Evolutionary conservation across 306 rosid species (phyloP).

Genomic region (Lagenaria siceraria): DNA sequence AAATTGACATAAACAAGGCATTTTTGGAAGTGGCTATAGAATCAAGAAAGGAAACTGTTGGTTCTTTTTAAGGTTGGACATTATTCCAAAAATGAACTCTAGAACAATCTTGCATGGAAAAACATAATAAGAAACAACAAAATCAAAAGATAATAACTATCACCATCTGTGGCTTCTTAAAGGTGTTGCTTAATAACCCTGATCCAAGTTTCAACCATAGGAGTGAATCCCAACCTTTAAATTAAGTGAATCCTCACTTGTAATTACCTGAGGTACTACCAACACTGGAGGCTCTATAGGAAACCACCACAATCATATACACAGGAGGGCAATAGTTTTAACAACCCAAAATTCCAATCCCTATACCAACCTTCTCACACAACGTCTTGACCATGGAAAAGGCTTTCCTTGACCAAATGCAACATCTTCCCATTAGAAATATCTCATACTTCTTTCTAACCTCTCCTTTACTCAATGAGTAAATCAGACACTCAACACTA

Average conservation of each 20-base stretch:
- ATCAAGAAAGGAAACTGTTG: neutral
- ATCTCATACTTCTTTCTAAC: neutral
- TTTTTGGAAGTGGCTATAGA: neutral
- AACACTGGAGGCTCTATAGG: neutral
- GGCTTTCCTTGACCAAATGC: neutral
- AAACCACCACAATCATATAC: neutral
- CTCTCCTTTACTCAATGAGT: neutral
- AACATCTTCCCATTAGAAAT: neutral
- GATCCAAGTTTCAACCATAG: neutral
- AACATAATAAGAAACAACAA: neutral
- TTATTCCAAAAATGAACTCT: neutral
- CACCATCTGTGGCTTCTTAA: neutral
- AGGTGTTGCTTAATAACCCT: neutral
- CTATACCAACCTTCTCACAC: neutral
- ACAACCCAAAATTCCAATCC: neutral
- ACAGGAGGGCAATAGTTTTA: neutral
- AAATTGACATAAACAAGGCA: neutral
- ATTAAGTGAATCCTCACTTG: neutral
- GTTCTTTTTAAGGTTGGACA: neutral
- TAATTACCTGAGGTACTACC: neutral
- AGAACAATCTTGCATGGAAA: neutral
- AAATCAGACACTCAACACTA: neutral
- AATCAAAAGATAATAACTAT: neutral
- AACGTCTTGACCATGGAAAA: neutral
- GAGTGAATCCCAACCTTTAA: neutral